phyloP scores from a whole-genome alignment of 2,329 filamentous ascomycete species.

The Paecilomyces niveus region DNA sequence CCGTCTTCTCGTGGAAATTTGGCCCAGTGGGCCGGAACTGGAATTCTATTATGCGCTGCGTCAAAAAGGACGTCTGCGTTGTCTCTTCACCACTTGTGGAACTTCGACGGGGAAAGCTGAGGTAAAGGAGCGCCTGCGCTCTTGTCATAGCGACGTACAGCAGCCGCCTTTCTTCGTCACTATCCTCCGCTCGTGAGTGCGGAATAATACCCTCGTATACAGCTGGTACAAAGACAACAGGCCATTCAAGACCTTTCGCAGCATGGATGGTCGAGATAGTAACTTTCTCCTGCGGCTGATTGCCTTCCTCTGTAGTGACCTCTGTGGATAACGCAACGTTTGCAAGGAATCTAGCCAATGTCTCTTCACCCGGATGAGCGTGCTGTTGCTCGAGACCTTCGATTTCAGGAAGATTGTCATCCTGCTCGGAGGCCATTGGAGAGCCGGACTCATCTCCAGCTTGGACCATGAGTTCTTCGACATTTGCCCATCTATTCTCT shows the following conservation, averaged over 20 bases:
- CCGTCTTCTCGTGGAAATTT: constrained; percentile 54
- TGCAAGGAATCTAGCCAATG: constrained; percentile 73
- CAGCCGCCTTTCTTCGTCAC: constrained; percentile 77
- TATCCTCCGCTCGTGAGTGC: constrained; percentile 77
- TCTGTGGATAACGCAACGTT: constrained; percentile 85
- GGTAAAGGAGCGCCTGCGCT: constrained; percentile 76
- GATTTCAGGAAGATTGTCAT: constrained; percentile 55
- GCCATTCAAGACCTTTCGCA: constrained; percentile 94
- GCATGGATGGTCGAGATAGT: constrained; percentile 96
- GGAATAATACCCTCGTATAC: constrained; percentile 88
- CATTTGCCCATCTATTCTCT: constrained; percentile 77
- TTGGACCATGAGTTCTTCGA: constrained; percentile 78
- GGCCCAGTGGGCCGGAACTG: constrained; percentile 60
- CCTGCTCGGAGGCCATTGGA: constrained; percentile 46
- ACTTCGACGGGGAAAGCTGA: constrained; percentile 69
- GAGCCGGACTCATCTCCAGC: constrained; percentile 60
- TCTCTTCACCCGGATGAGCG: constrained; percentile 48
- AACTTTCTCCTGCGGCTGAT: constrained; percentile 51
- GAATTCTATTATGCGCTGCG: constrained; percentile 44
- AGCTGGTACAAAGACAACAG: constrained; percentile 84
- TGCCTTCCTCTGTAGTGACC: constrained; percentile 50
- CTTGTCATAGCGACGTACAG: constrained; percentile 97
- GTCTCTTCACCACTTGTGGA: constrained; percentile 54
- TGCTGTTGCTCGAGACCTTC: constrained; percentile 61
- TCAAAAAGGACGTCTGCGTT: constrained; percentile 66